Conservation (phyloP, 2,329 filamentous ascomycete species). For the Aspergillus spinulosporus region DNA sequence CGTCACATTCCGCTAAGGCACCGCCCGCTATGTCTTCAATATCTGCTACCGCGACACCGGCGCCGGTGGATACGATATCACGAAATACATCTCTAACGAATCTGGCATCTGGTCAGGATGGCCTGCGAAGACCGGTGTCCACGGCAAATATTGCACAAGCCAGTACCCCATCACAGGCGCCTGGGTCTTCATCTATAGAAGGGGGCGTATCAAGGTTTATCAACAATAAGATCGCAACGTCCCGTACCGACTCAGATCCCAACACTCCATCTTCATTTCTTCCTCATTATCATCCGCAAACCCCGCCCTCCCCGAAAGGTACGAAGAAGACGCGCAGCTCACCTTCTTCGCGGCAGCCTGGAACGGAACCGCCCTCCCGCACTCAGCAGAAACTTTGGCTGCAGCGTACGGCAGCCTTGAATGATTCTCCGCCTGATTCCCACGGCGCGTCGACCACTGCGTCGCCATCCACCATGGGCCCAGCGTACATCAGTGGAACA, state of each 20-base stretch:
- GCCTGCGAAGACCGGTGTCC: constrained; percentile 33
- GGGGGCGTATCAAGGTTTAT: constrained; percentile 50
- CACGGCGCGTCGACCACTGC: constrained; percentile 35
- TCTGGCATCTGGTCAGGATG: constrained; percentile 35
- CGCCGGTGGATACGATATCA: constrained; percentile 36
- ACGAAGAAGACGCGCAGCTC: constrained; percentile 34
- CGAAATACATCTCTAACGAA: constrained; percentile 40
- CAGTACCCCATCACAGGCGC: constrained; percentile 32
- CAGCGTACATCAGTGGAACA: constrained; percentile 32
- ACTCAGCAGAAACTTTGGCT: constrained; percentile 52
- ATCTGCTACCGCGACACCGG: constrained; percentile 46
- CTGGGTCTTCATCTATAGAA: constrained; percentile 50
- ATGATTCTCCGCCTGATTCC: constrained; percentile 46
- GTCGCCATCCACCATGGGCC: constrained; percentile 39
- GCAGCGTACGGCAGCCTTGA: constrained; percentile 47
- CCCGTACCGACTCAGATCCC: constrained; percentile 45
- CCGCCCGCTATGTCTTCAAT: constrained; percentile 52
- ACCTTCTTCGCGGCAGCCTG: constrained; percentile 36
- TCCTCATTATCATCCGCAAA: constrained; percentile 49
- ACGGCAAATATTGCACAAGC: constrained; percentile 30
- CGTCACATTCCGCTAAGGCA: constrained; percentile 45
- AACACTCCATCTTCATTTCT: constrained; percentile 50
- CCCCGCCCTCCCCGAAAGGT: constrained; percentile 43
- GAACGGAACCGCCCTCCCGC: constrained; percentile 45
- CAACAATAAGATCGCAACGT: constrained; percentile 34